Evolutionary conservation across 495 filamentous ascomycete species (phyloP), one percentile per base, ranked within the genome.

Genomic region (Daldinia loculata): DNA sequence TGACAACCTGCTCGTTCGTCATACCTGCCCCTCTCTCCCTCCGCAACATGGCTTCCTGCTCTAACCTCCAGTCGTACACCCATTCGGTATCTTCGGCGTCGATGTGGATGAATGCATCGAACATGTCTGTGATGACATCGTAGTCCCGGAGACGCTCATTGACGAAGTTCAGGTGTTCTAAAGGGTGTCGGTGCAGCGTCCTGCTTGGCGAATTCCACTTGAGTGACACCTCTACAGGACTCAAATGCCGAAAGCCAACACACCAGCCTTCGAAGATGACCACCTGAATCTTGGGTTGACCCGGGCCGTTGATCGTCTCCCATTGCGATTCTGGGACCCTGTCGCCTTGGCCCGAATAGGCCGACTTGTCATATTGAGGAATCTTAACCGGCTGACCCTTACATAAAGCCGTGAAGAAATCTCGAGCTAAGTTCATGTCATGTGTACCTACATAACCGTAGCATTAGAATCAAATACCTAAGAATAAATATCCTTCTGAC

Each of bases 211-310:
- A 74, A 53, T 85, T 79, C 89, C 90, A 93, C 50, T 71, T 75
- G 17, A 56, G 72, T 62, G 84, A 81, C 32, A 95, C 66, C n/a
- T 81, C 81, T 1, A 78, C 58, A 12, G 87, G 82, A 60, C 81
- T 74, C 57, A 94, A 84, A 4, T 89, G 72, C 15, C 90, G 87
- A 80, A 98, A 98, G 1, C 94, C 95, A 34, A 97, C 90, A 79
- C 92, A 88, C 95, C 95, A 98, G 15, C 95, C 95, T 76, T 98
- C 95, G 62, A 98, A 89, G 50, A 98, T 87, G 1, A 98, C 83
- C 22, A 92, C 85, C 63, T 89, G 82, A 27, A 92, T 79, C 39
- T 78, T 81, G 14, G 80, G 64, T 57, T 83, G 79, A 1, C 79
- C 84, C 9, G 85, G 84, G 15, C 65, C 74, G 79, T 93, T 93